These are phyloP conservation scores for Cladosporium phlei DNA, from an alignment of 2,329 filamentous ascomycete species.

Conservation along the genomic window DNA sequence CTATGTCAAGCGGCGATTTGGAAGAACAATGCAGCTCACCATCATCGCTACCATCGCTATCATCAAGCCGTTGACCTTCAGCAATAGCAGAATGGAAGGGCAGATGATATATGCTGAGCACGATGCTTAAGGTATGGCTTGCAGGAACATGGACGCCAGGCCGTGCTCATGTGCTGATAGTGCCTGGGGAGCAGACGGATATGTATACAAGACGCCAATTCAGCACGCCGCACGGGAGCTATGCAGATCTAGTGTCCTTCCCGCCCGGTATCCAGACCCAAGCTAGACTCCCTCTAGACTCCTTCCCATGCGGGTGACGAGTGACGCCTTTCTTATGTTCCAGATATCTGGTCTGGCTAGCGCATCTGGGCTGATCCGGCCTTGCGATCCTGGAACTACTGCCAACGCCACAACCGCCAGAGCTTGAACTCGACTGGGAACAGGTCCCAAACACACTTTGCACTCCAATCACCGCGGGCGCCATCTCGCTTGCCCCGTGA, in stretches of 20 bases:
- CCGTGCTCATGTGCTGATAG: background rate
- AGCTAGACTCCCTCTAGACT: too few relatives aligned
- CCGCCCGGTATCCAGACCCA: constrained; percentile 7
- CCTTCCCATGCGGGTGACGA: background rate
- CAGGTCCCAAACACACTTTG: too few relatives aligned
- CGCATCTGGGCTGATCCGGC: background rate
- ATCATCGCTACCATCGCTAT: too few relatives aligned
- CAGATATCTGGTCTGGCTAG: constrained; percentile 12
- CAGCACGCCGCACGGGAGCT: constrained; percentile 6
- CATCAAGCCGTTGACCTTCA: background rate
- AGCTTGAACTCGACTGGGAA: too few relatives aligned
- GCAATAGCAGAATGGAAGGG: background rate
- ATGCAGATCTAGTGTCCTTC: background rate
- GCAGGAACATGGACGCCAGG: background rate
- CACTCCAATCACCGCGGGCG: too few relatives aligned
- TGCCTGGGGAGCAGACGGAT: background rate
- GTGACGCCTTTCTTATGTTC: too few relatives aligned
- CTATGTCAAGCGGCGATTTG: too few relatives aligned
- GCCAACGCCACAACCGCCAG: constrained; percentile 2
- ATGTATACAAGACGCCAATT: background rate
- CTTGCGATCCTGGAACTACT: background rate
- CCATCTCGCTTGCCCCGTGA: constrained; percentile 9
- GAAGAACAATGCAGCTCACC: too few relatives aligned
- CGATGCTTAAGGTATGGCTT: background rate
- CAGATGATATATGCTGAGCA: background rate